phyloP scores from a whole-genome alignment of 441 rosid species.

The Mallotus japonicus region DNA sequence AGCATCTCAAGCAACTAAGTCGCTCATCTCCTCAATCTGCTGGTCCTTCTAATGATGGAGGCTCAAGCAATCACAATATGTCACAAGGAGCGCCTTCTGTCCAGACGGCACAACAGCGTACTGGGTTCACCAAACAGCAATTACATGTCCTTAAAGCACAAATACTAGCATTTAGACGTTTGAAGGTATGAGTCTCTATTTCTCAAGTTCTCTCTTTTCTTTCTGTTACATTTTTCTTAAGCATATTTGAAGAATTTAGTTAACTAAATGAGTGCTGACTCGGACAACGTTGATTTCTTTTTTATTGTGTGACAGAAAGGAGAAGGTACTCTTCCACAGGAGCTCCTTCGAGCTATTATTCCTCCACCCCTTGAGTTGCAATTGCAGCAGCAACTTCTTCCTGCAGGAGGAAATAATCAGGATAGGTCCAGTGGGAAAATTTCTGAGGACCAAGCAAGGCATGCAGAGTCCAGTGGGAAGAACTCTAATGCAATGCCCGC shows the following conservation, averaged over 20 bases:
- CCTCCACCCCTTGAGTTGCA: slow-evolving; percentile 91
- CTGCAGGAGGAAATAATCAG: slow-evolving; percentile 57
- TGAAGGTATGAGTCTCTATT: slow-evolving; percentile 59
- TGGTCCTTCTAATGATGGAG: slow-evolving; percentile 54
- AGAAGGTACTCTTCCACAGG: slow-evolving; percentile 90
- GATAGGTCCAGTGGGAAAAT: slow-evolving; percentile 61
- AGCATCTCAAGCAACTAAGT: slow-evolving; percentile 63
- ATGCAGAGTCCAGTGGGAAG: slow-evolving; percentile 58
- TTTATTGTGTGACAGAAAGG: slow-evolving; percentile 69
- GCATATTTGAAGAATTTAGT: slow-evolving; percentile 8
- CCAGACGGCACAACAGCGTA: slow-evolving; percentile 54
- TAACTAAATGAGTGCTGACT: slow-evolving; percentile 21
- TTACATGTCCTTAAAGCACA: slow-evolving; percentile 99
- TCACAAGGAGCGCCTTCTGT: slow-evolving; percentile 55
- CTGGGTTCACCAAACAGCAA: slow-evolving; percentile 91
- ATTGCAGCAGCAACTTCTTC: slow-evolving; percentile 51
- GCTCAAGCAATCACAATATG: slow-evolving; percentile 37
- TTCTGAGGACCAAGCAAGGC: slow-evolving; percentile 60
- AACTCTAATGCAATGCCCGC: slow-evolving; percentile 50
- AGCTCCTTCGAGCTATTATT: slow-evolving; percentile 90
- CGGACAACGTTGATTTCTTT: slow-evolving; percentile 16
- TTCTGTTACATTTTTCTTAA: background rate
- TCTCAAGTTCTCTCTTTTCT: slow-evolving; percentile 13
- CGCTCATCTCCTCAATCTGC: slow-evolving; percentile 56
- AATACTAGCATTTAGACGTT: slow-evolving; percentile 92